These are phyloP conservation scores for Penicillium decumbens DNA, from an alignment of 2,329 filamentous ascomycete genomes.

Conservation along the genomic window DNA sequence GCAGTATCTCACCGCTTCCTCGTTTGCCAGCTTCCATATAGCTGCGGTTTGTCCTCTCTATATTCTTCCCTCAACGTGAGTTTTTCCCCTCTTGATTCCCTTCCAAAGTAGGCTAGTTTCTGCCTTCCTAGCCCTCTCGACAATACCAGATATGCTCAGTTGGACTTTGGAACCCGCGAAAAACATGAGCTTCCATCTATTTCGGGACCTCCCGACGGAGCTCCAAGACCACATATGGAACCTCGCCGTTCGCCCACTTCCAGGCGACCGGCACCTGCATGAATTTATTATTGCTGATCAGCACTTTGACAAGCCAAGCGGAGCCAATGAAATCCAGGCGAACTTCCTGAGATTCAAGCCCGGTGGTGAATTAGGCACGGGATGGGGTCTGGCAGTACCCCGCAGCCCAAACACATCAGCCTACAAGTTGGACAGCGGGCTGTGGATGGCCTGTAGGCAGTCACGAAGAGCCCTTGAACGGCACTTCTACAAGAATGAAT, in stretches of 20 bases:
- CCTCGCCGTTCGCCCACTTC: neutral
- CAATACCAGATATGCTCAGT: neutral
- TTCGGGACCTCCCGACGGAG: neutral
- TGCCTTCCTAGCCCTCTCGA: no score
- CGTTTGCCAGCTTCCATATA: no score
- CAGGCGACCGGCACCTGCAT: neutral
- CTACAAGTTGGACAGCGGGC: neutral
- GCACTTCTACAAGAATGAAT: neutral
- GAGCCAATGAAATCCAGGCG: neutral
- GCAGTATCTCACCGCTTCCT: no score
- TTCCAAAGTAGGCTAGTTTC: no score
- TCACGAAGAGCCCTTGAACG: neutral
- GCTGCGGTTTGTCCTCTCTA: no score
- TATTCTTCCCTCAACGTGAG: no score
- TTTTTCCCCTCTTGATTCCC: no score
- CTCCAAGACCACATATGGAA: neutral
- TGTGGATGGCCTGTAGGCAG: neutral
- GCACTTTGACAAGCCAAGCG: neutral
- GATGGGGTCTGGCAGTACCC: neutral
- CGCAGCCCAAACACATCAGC: neutral
- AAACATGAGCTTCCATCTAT: neutral
- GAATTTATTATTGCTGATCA: neutral
- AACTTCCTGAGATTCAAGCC: neutral
- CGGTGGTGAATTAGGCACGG: neutral
- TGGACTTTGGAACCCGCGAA: neutral